Evolutionary conservation across 2,329 filamentous ascomycete species (phyloP).

Genomic region (Botrytis galanthina): DNA sequence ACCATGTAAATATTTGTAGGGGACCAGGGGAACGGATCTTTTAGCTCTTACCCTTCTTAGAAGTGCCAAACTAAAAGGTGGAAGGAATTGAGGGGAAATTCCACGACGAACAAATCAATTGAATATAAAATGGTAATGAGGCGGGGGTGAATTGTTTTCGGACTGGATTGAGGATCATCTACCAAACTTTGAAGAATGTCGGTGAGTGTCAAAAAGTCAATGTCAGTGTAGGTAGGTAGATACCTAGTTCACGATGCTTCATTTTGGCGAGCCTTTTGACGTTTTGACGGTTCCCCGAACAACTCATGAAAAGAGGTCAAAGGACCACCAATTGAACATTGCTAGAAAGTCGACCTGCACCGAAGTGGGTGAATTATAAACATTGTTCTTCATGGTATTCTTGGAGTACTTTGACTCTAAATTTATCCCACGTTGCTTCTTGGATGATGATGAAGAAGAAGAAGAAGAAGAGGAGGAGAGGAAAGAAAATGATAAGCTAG

Average conservation of each 20-base stretch:
- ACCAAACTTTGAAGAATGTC: constrained; percentile 4
- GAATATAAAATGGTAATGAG: neutral
- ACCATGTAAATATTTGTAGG: constrained; percentile 2
- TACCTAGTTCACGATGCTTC: neutral
- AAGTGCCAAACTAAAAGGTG: neutral
- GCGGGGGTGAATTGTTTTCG: neutral
- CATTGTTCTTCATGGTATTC: neutral
- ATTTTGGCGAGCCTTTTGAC: neutral
- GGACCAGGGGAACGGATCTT: neutral
- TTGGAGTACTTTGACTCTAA: neutral
- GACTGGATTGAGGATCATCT: neutral
- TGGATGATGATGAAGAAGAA: neutral
- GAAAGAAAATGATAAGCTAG: neutral
- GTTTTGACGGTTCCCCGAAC: neutral
- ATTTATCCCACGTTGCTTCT: neutral
- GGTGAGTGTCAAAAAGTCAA: constrained; percentile 1
- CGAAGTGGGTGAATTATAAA: no score
- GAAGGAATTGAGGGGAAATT: neutral
- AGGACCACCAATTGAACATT: neutral
- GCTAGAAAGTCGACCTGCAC: no score
- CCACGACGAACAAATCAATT: constrained; percentile 1
- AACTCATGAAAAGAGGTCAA: neutral
- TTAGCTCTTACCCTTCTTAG: neutral
- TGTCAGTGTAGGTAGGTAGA: neutral
- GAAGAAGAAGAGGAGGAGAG: neutral